Evolutionary conservation across 331 rosid genomes (phyloP), one percentile per base, ranked within the genome.

Genomic region (Rhamnella rubrinervis): DNA sequence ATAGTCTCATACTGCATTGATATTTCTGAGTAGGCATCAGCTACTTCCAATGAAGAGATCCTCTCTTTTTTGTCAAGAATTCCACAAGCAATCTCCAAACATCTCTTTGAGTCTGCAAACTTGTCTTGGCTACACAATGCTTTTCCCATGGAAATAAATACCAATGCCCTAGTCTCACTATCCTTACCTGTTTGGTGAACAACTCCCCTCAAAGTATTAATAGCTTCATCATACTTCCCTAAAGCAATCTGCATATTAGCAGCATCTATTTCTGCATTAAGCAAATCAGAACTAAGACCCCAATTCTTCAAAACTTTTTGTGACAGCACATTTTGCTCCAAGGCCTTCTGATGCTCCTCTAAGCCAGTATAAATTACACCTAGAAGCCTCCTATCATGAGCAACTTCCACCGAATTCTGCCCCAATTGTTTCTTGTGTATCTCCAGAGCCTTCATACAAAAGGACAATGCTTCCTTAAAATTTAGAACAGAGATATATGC

Each of bases 231-330:
- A 15, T 77, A 93, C 72, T 84, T 88, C 60, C 93, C 92, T 47
- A 93, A 41, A 4, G 98, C 92, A 72, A 90, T 90, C 85, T 86
- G 85, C 96, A 93, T 90, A 84, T 93, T 88, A 0, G 98, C 96
- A 40, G 98, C 87, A 60, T 90, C 98, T 26, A 90, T 82, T 62
- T 93, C 97, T 0, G 96, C 92, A 6, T 77, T 83, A 81, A 90
- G 75, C 79, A 93, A 79, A 66, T 93, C 92, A 25, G 93, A 81
- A 55, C 62, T 83, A 53, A 85, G 96, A 70, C 92, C 90, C 98
- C 93, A 90, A 61, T 86, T 88, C 86, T 86, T 90, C 82, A 88
- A 81, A 77, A 90, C 82, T 85, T 74, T 88, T 74, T 82, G 89
- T 0, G 96, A 85, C 79, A 85, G 70, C 71, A 71, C 77, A 75